These are phyloP conservation scores for Vitis rotundifolia DNA, from an alignment of 164 flowering plant genomes.

Conservation along the genomic window DNA sequence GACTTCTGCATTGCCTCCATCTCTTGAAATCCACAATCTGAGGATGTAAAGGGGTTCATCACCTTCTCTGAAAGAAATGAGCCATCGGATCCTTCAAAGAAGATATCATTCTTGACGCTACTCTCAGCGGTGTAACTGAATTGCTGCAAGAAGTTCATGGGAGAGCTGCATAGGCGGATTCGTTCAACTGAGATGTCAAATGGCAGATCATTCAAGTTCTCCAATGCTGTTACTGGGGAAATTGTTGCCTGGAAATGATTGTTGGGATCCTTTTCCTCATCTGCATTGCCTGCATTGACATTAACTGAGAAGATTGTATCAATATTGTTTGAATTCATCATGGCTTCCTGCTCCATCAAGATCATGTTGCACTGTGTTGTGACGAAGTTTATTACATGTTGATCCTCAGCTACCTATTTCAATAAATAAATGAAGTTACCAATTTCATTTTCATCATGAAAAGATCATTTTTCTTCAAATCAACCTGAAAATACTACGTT, in stretches of 20 bases:
- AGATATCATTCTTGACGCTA: constrained; percentile 16
- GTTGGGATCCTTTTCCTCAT: constrained; percentile 8
- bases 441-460: too few relatives aligned
- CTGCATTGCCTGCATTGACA: neutral
- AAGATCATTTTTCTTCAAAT: too few relatives aligned
- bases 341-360: constrained; percentile 39
- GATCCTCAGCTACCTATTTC: constrained; percentile 62
- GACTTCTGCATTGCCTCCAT: constrained; percentile 33
- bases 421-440: too few relatives aligned
- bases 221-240: constrained; percentile 20
- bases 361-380: constrained; percentile 40
- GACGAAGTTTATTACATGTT: constrained; percentile 46
- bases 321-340: constrained; percentile 21
- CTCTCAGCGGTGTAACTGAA: constrained; percentile 17
- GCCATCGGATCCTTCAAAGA: constrained; percentile 34
- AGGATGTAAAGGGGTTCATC: constrained; percentile 10
- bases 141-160: constrained; percentile 41
- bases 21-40: constrained; percentile 23
- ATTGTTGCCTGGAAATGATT: constrained; percentile 22
- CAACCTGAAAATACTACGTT: neutral
- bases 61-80: constrained; percentile 21
- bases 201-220: constrained; percentile 26
- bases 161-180: constrained; percentile 27
- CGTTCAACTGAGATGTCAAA: constrained; percentile 27
- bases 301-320: constrained; percentile 16